Base-by-base conservation (phyloP, 1,139 yeast genomes). In the Scheffersomyces quercinus region DNA sequence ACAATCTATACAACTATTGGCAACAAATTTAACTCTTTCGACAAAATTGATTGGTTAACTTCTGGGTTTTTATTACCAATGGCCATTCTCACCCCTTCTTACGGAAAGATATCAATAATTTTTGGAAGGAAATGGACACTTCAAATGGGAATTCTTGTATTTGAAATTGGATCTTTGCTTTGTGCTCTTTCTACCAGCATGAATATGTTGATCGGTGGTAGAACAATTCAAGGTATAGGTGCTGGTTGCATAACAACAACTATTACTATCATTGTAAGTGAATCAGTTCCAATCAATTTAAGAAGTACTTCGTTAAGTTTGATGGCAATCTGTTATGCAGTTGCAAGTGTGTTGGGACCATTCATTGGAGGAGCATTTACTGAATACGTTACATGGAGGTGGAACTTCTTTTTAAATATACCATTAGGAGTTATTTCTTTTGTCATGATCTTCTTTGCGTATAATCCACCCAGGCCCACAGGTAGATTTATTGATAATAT, bases 371-470 rank as follows among this genome's bases (percentile, higher is more conserved):
- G 65, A 2, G 64, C 59, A 2, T 54, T 60, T 33, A 48, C 64
- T 6, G 36, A 53, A 8, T 50, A 53, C 16, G 64, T 53, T 1
- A 41, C 55, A 5, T 60, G 65, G 65, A 48, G 64, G 38, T 59
- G 64, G 63, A 59, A 64, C 36, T 60, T 59, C 51, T 60, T 59
- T 45, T 53, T 60, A 46, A 60, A 60, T 35, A 47, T 60, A 35
- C 65, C 65, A 6, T 38, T 59, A 29, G 65, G 65, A 0, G 62
- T 54, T 5, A 29, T 53, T 11, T 62, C 65, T 1, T 48, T 51
- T 35, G 37, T 44, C 2, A 38, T 53, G 29, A 45, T 59, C 8
- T 12, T 48, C 3, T 43, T 55, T 24, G 43, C 50, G 3, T 58
- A 49, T 43, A 48, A 55, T 26, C 61, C 62, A 0, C 63, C 63